A percentile compares a stretch with the other conserved stretches of the same genome.
Conservation (phyloP, 495 filamentous ascomycete species). For the Lasiosphaeris hirsuta region DNA sequence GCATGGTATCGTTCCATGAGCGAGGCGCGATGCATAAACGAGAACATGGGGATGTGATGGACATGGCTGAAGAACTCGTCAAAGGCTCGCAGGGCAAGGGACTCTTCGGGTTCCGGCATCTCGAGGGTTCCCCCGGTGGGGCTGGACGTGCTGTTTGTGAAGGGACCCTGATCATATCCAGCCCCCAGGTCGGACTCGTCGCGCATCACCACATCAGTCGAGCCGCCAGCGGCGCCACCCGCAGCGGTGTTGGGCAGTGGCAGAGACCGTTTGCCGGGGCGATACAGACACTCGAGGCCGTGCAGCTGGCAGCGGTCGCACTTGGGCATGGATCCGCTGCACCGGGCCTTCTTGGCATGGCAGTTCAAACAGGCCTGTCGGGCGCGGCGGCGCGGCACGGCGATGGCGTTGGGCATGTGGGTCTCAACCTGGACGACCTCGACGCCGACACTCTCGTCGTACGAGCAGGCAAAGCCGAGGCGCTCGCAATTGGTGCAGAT, state of each 20-base stretch:
- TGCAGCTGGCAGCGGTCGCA: constrained; percentile 47
- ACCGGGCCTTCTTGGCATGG: constrained; percentile 47
- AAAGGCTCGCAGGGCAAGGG: constrained; percentile 41
- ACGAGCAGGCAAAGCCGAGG: constrained; percentile 48
- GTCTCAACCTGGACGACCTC: constrained; percentile 29
- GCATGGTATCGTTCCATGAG: constrained; percentile 51
- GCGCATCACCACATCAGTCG: constrained; percentile 10
- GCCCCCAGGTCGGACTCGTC: constrained; percentile 12
- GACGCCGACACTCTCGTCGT: constrained; percentile 35
- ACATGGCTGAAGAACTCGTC: constrained; percentile 49
- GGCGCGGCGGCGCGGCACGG: constrained; percentile 45
- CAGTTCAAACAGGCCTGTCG: constrained; percentile 48
- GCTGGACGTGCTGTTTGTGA: constrained; percentile 24
- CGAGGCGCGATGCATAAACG: constrained; percentile 49
- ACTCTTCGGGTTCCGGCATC: constrained; percentile 34
- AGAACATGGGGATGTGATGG: constrained; percentile 49
- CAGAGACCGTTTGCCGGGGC: constrained; percentile 42
- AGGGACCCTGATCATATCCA: constrained; percentile 17
- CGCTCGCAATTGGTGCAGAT: constrained; percentile 50
- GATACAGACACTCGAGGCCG: constrained; percentile 48
- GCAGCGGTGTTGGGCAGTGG: constrained; percentile 13
- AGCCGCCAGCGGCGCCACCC: neutral
- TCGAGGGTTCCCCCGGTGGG: constrained; percentile 12
- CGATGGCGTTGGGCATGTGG: constrained; percentile 24
- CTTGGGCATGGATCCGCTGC: constrained; percentile 45